phyloP scores from a whole-genome alignment of 371 early-diverging fungal genomes.

The Circinella minor region DNA sequence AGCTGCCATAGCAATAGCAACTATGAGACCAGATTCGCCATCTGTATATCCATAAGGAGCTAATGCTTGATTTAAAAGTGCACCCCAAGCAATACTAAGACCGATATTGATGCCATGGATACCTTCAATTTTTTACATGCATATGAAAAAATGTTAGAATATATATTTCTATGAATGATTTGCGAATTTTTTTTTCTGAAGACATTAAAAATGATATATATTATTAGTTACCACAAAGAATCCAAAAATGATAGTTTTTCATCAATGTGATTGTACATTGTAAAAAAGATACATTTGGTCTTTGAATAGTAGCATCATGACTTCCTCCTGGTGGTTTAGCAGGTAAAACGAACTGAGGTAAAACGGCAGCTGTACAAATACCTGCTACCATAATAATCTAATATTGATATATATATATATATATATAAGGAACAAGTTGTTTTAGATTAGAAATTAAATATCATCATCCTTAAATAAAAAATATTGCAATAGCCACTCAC shows the following conservation, averaged over 20 bases:
- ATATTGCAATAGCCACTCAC: slow-evolving; percentile 13
- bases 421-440: too few relatives aligned
- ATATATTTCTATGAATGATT: too few relatives aligned
- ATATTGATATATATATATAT: neutral
- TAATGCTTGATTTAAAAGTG: slow-evolving; percentile 63
- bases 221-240: slow-evolving; percentile 39
- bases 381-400: slow-evolving; percentile 55
- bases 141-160: too few relatives aligned
- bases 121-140: too few relatives aligned
- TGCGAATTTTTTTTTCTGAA: too few relatives aligned
- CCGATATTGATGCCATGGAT: slow-evolving; percentile 66
- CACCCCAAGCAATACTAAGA: slow-evolving; percentile 66
- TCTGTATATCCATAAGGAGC: slow-evolving; percentile 69
- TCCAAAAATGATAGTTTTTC: slow-evolving; percentile 57
- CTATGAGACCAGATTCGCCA: slow-evolving; percentile 61
- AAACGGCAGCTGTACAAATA: slow-evolving; percentile 43
- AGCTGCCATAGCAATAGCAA: slow-evolving; percentile 59
- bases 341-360: slow-evolving; percentile 56
- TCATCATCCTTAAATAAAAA: neutral
- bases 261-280: slow-evolving; percentile 51
- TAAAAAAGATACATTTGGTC: slow-evolving; percentile 33
- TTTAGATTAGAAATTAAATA: too few relatives aligned
- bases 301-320: neutral
- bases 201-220: too few relatives aligned
- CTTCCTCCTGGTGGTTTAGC: slow-evolving; percentile 47